These are phyloP conservation scores for Eimeria sp. DNA, from an alignment of 169 alveolate species.

Conservation along the genomic window DNA sequence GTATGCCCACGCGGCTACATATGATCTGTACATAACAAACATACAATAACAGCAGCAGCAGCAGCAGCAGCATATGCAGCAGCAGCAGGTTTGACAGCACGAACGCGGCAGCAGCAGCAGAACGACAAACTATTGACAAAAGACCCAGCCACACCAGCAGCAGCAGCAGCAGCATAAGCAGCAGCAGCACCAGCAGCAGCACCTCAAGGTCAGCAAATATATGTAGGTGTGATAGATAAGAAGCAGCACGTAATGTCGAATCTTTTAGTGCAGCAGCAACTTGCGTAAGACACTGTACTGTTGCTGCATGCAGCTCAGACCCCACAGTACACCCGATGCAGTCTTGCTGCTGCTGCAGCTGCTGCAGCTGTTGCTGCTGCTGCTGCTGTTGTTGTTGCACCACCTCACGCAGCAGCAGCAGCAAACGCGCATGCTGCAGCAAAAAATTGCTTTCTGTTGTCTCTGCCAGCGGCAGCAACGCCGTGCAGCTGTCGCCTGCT, in stretches of 20 bases:
- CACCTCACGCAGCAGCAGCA: constrained; percentile 38
- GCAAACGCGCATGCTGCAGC: constrained; percentile 79
- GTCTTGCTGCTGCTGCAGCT: constrained; percentile 19
- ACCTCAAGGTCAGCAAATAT: constrained; percentile 42
- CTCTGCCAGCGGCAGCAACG: constrained; percentile 55
- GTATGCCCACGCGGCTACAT: constrained; percentile 11
- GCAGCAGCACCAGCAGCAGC: constrained; percentile 45
- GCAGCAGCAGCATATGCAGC: neutral
- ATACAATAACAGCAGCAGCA: neutral
- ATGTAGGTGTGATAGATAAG: neutral
- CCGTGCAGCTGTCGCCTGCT: neutral
- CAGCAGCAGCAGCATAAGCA: constrained; percentile 5
- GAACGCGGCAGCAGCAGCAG: constrained; percentile 5
- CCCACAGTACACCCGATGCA: neutral
- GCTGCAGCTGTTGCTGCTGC: constrained; percentile 42
- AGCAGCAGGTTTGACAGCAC: neutral
- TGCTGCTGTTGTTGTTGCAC: neutral
- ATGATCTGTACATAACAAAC: neutral
- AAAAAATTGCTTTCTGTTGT: constrained; percentile 41
- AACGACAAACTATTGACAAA: neutral
- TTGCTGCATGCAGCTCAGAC: neutral
- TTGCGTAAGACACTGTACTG: neutral
- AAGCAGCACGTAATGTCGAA: constrained; percentile 15
- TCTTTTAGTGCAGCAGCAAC: constrained; percentile 74
- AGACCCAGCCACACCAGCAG: neutral